Base-by-base conservation (phyloP, 83 land plant genomes). In the Picea mariana region DNA sequence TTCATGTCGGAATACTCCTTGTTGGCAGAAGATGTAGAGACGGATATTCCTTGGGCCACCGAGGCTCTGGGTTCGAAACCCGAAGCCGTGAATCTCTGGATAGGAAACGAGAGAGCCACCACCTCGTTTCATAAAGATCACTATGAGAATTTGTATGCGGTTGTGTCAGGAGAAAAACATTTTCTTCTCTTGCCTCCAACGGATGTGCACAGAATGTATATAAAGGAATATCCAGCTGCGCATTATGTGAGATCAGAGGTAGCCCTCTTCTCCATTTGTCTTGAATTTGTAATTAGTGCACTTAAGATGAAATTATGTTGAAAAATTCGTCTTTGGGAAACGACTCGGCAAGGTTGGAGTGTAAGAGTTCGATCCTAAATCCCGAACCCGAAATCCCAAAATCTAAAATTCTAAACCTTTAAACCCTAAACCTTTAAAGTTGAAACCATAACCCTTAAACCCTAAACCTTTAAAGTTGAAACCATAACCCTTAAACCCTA, bases 71-170 rank as follows among this genome's bases (percentile, higher is more conserved):
- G 98, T 1, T 85, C 88, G 72, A 58, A 68, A 55, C 99, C 99
- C 6, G 98, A 96, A 67, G 99, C 99, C 4, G 99, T 93, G 26
- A 96, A 96, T 80, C 83, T 96, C n/a, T 96, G 99, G 99, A 91
- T 96, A 64, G 99, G 99, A 18, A 91, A 86, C 47, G 83, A 87
- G 21, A 60, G 81, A 1, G 86, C 94, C 0, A 88, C 89, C 79
- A 96, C 99, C 0, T 94, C 93, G 20, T 96, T 95, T 80, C 99
- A 96, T 73, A 96, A 96, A 83, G 99, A 96, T 75, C 99, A 96
- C 75, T 96, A 96, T 78, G 99, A 96, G 87, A 96, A 96, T 77
- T 80, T 96, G 21, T 96, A 96, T 77, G 95, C 91, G 9, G 97
- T 96, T 24, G 86, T 96, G 16, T 69, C 93, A 0, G 99, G 99